Evolutionary conservation across 441 rosid genomes (phyloP), one percentile per base, ranked within the genome.

Genomic region (Erodium trifolium): DNA sequence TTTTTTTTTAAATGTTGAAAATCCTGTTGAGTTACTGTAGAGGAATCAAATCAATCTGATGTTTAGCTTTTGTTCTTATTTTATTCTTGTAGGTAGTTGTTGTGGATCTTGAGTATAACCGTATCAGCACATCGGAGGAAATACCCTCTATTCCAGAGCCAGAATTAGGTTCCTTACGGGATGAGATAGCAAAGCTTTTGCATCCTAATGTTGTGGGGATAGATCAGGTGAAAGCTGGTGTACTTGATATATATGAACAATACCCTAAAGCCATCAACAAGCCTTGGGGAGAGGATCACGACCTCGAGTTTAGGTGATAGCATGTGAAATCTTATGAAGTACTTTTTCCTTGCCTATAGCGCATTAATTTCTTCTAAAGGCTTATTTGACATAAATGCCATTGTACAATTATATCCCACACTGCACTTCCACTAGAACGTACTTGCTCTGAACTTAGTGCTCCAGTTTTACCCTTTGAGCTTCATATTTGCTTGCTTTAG

Each of bases 231-330:
- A 90, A 80, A 79, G 77, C 76, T 72, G 82, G 82, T 70, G 78
- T 81, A 68, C 84, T 81, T 80, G 73, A 78, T 79, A 81, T 83
- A 66, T 80, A 70, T 70, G 97, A 89, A 76, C 86, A 76, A 49
- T 76, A 71, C 81, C 71, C 81, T 67, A 88, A 80, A 79, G 68
- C 80, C 75, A 77, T 78, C 78, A 81, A 78, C 86, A 92, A 90
- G 88, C 91, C 95, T 65, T 95, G 99, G 99, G 92, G 95, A 77
- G 95, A 89, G 72, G 93, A 86, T 69, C 98, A 92, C 71, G 96
- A 92, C 72, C 82, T 92, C 78, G 95, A 88, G 81, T 89, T 95
- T 66, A 95, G 98, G 99, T 92, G 84, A 87, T 73, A 51, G 80
- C 69, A 66, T 11, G 1, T 70, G 68, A 67, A 77, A 74, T 73